Base-by-base conservation (phyloP, 2,329 filamentous ascomycete genomes). In the Aspergillus udagawae region DNA sequence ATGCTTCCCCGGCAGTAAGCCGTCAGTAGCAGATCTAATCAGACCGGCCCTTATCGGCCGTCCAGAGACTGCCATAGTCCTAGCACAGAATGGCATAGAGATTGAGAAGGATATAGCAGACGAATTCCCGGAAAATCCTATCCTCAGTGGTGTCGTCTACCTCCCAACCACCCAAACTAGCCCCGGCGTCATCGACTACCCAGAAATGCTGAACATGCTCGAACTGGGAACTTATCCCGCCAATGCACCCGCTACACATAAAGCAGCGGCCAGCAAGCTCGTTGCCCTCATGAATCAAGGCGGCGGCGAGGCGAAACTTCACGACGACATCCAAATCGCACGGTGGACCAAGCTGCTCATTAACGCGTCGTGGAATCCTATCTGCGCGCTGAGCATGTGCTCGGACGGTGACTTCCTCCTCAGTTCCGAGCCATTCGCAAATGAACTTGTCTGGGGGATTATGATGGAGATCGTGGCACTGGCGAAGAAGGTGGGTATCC, bases 291-390 rank as follows among this genome's bases (percentile, higher is more conserved):
- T 84, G 8, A 58, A 65, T 21, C 51, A 70, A 3, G 77, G 76
- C 7, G 77, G 80, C 7, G 79, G 75, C 3, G 78, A 79, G 2
- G 78, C 80, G 49, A 64, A 77, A n/a, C 70, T 82, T 4, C 75
- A 81, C 41, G 74, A 79, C 3, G 77, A 87, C 59, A 77, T 88
- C 8, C 83, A 87, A 60, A 67, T 77, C 0, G 77, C 81, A 53
- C 77, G 84, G 7, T 87, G 84, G 84, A 75, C 77, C 53, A 88
- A 87, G 68, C 76, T 87, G 0, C 72, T 86, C 0, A 75, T 84
- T 68, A 87, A 87, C 64, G 83, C 80, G 1, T 77, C 82, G 0
- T 86, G 83, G 81, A 87, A 87, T 61, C 80, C 84, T 0, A 75
- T 86, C 38, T 85, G 82, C 45, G 83, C 84, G 0, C 71, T 86